Evolutionary conservation across 2,329 filamentous ascomycete genomes (phyloP).

Genomic region (Neodidymelliopsis sp.): DNA sequence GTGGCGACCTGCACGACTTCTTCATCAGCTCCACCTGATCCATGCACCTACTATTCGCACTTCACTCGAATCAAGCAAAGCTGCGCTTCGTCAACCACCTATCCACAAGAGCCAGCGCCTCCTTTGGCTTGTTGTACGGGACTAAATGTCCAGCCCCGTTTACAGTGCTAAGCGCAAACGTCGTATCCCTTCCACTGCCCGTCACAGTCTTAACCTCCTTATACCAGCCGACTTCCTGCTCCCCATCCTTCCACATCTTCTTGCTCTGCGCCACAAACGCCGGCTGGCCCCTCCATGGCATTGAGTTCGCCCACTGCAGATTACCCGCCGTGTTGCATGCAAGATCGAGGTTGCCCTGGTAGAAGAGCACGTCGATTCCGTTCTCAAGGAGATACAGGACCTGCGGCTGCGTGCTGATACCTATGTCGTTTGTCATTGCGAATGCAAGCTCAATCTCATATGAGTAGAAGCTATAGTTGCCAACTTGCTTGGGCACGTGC

Average conservation of each 20-base stretch:
- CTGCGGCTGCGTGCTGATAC: constrained; percentile 43
- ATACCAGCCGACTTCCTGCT: constrained; percentile 43
- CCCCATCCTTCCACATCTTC: constrained; percentile 33
- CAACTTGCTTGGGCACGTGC: constrained; percentile 41
- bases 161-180: constrained; percentile 47
- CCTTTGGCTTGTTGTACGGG: constrained; percentile 43
- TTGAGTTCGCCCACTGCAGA: constrained; percentile 49
- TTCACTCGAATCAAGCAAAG: constrained; percentile 32
- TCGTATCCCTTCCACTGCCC: constrained; percentile 36
- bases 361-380: constrained; percentile 50
- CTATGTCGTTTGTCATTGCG: constrained; percentile 35
- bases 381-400: constrained; percentile 47
- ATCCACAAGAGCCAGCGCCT: constrained; percentile 39
- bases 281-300: constrained; percentile 56
- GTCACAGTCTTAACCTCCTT: constrained; percentile 44
- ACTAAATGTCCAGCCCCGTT: constrained; percentile 55
- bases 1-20: constrained; percentile 14
- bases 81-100: constrained; percentile 42
- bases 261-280: constrained; percentile 50
- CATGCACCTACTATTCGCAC: constrained; percentile 17
- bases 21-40: background rate
- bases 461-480: constrained; percentile 41
- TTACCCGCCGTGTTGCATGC: constrained; percentile 54
- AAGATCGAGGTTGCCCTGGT: constrained; percentile 52
- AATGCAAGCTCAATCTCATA: constrained; percentile 38